Evolutionary conservation across 192 early-diverging fungal species (phyloP).

Genomic region (Coemansia sp.): DNA sequence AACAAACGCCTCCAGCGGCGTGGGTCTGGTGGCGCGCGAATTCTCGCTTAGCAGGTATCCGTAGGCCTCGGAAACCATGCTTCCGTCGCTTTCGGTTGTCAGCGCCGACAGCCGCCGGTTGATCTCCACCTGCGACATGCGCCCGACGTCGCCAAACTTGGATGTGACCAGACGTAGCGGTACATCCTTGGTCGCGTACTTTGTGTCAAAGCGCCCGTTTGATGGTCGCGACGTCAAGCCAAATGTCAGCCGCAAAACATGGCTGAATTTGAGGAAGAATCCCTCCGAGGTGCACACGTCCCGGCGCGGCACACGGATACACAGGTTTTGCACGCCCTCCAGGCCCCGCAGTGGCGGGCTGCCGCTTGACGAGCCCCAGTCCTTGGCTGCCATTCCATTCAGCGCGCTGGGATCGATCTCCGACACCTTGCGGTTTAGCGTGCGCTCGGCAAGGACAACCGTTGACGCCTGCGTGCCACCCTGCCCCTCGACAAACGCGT

Average conservation of each 20-base stretch:
- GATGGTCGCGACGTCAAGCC: slow-evolving; percentile 37
- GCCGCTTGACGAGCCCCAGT: slow-evolving; percentile 21
- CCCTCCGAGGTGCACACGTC: slow-evolving; percentile 51
- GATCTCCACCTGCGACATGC: slow-evolving; percentile 47
- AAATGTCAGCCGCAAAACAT: slow-evolving; percentile 46
- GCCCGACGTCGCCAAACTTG: slow-evolving; percentile 50
- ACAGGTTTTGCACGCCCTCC: slow-evolving; percentile 38
- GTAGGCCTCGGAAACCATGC: slow-evolving; percentile 39
- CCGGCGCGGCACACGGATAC: slow-evolving; percentile 43
- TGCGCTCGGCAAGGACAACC: slow-evolving; percentile 46
- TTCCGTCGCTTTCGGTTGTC: slow-evolving; percentile 40
- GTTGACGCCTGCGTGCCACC: slow-evolving; percentile 17
- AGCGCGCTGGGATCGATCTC: slow-evolving; percentile 31
- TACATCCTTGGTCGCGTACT: slow-evolving; percentile 43
- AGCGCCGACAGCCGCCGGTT: slow-evolving; percentile 44
- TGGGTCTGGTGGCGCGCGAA: slow-evolving; percentile 24
- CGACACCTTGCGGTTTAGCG: slow-evolving; percentile 47
- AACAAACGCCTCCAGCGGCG: slow-evolving; percentile 24
- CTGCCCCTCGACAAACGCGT: slow-evolving; percentile 16
- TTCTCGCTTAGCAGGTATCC: slow-evolving; percentile 46
- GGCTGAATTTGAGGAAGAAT: slow-evolving; percentile 31
- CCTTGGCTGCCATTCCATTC: slow-evolving; percentile 6
- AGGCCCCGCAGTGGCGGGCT: slow-evolving; percentile 17
- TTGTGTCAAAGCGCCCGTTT: slow-evolving; percentile 30
- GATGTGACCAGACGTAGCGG: slow-evolving; percentile 46